Percentiles rank a stretch among this genome's conserved stretches.
phyloP scores from a whole-genome alignment of 495 filamentous ascomycete genomes.

The Amorphotheca resinae region DNA sequence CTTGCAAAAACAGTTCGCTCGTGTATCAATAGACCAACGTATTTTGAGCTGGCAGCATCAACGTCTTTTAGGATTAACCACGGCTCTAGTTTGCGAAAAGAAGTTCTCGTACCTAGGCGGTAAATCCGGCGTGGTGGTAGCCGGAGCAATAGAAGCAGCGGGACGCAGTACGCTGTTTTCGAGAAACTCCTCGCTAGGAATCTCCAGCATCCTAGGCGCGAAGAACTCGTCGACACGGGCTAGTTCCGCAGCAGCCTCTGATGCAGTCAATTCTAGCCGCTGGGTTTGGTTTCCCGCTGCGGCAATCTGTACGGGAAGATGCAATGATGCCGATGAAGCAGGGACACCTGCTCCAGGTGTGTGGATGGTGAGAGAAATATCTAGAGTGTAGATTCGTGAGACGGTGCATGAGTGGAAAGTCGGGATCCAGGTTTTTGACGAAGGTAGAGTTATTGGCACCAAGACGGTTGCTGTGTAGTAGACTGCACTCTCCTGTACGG shows the following conservation, averaged over 20 bases:
- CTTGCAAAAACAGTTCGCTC: slow-evolving; percentile 6
- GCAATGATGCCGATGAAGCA: slow-evolving; percentile 47
- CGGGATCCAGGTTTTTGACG: slow-evolving; percentile 55
- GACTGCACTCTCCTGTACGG: slow-evolving; percentile 17
- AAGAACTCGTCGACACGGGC: slow-evolving; percentile 34
- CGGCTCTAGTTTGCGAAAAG: not conserved
- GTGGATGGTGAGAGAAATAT: slow-evolving; percentile 50
- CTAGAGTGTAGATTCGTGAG: slow-evolving; percentile 65
- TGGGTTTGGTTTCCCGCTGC: slow-evolving; percentile 23
- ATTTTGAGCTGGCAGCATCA: not conserved
- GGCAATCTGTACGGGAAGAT: slow-evolving; percentile 67
- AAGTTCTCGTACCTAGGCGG: slow-evolving; percentile 18
- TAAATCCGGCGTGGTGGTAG: slow-evolving; percentile 1
- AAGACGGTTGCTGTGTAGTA: slow-evolving; percentile 59
- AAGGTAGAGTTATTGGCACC: slow-evolving; percentile 64
- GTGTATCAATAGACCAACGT: not conserved
- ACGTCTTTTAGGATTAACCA: slow-evolving; percentile 7
- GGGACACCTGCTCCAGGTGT: slow-evolving; percentile 40
- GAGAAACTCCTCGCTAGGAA: slow-evolving; percentile 17
- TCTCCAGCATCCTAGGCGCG: slow-evolving; percentile 30
- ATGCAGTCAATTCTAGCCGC: slow-evolving; percentile 2
- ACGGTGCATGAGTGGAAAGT: slow-evolving; percentile 83
- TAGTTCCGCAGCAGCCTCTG: slow-evolving; percentile 16
- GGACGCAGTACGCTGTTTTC: slow-evolving; percentile 13
- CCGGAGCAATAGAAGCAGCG: not conserved